Base-by-base conservation (phyloP, 2,329 filamentous ascomycete species). In the Eurotiales sp. region DNA sequence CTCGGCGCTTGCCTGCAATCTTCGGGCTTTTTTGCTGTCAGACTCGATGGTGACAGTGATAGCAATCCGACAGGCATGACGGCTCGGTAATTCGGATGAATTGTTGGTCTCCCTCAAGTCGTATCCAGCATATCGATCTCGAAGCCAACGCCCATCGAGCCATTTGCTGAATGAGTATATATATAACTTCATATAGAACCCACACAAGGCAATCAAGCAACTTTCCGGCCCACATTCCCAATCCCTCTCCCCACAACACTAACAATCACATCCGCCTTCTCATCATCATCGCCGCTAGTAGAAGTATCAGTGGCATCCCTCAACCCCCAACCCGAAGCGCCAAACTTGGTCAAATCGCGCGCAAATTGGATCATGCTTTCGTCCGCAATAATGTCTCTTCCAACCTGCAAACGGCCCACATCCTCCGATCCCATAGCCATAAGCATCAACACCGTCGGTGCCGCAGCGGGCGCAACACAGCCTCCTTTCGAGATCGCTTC, bases 371-470 rank as follows among this genome's bases (percentile, higher is more conserved):
- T 80, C 48, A 90, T 77, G 54, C 89, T 86, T 65, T 96, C 89
- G 2, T 85, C 87, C 0, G 84, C 91, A 41, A 97, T 72, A 0
- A 96, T 83, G 42, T 92, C 87, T 61, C 83, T 85, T 27, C 91
- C 90, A 53, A 99, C 67, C 56, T 88, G 82, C 58, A 99, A 69
- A 53, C 93, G 81, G 4, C 93, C 93, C 12, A 99, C 90, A 69
- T 99, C 93, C 67, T 97, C 93, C 1, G 87, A 89, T 0, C 93
- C 93, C 93, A 99, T 97, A 29, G 91, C 90, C 93, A 99, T 99
- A 56, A 99, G 76, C 15, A 85, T 88, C 48, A 99, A 70, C 57
- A 96, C 79, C 0, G 86, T 92, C 3, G 82, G 77, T 4, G 85
- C 84, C 2, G 89, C 87, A 3, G 86, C 79, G 12, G 77, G 78